A percentile compares a stretch with the other conserved stretches of the same genome.
phyloP scores from a whole-genome alignment of 169 alveolate genomes.

The Cryptosporidium parvum region DNA sequence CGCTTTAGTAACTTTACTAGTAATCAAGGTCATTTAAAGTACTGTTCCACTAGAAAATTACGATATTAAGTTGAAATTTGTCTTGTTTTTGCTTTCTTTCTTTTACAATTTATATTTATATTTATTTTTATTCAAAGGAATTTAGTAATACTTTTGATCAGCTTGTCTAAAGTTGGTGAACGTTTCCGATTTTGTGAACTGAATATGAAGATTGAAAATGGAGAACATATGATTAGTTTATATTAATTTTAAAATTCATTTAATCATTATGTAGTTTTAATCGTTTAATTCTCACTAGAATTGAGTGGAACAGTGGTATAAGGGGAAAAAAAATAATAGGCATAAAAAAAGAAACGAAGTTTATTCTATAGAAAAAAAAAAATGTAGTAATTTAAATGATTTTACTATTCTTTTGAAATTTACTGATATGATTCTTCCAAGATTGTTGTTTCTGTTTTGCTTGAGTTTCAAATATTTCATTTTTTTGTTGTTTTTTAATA shows the following conservation, averaged over 20 bases:
- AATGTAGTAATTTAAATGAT: background rate
- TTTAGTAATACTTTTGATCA: background rate
- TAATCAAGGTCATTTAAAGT: background rate
- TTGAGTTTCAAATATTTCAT: conserved; percentile 21
- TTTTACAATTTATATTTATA: no score
- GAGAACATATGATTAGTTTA: no score
- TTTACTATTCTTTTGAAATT: conserved; percentile 7
- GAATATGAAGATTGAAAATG: no score
- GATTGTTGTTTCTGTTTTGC: conserved; percentile 34
- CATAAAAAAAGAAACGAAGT: no score
- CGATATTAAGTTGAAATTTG: background rate
- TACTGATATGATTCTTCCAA: conserved; percentile 48
- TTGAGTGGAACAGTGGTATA: background rate
- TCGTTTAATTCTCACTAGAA: no score
- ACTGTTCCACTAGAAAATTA: background rate
- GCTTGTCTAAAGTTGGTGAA: no score
- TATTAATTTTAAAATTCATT: no score
- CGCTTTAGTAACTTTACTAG: background rate
- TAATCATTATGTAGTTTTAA: background rate
- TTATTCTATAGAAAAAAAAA: no score
- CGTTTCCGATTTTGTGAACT: no score
- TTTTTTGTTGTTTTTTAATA: conserved; percentile 61
- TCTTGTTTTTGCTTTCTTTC: no score
- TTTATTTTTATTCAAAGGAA: no score
- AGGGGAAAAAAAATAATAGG: background rate